These are phyloP conservation scores for Fraxinus dipetala DNA, from an alignment of 305 asterid species.

Conservation along the genomic window DNA sequence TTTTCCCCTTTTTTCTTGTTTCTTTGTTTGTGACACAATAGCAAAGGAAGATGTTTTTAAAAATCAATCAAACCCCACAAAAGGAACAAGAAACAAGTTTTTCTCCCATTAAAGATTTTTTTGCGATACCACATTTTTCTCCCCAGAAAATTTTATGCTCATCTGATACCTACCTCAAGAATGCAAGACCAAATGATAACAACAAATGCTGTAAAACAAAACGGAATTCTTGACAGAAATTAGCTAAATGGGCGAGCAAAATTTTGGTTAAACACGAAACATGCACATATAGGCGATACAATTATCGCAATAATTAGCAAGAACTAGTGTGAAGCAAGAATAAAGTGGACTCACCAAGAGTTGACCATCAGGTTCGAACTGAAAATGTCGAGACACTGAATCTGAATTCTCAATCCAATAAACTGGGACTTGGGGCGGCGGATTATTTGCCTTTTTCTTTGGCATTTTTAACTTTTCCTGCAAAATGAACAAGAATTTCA, in stretches of 20 bases:
- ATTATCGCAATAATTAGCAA: conserved; percentile 20
- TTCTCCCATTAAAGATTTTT: neutral
- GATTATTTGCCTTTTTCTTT: conserved; percentile 31
- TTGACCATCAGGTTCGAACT: conserved; percentile 72
- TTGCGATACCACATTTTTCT: neutral
- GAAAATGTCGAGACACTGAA: conserved; percentile 63
- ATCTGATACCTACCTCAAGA: neutral
- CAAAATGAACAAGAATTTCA: neutral
- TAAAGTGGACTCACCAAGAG: conserved; percentile 50
- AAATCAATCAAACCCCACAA: neutral
- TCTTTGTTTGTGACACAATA: neutral
- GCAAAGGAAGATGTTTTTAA: neutral
- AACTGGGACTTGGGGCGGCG: conserved; percentile 41
- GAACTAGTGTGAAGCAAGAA: conserved; percentile 6
- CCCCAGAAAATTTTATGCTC: neutral
- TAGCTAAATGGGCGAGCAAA: neutral
- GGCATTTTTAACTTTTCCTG: conserved; percentile 63
- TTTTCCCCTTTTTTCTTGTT: neutral
- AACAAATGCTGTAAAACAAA: neutral
- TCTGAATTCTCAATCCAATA: conserved; percentile 81
- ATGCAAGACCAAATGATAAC: conserved; percentile 5
- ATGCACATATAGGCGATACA: conserved; percentile 16
- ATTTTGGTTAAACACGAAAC: neutral
- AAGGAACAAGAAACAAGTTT: neutral
- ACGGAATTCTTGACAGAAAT: neutral